Conservation (phyloP, 2,329 filamentous ascomycete species). For the Didymella keratinophila region DNA sequence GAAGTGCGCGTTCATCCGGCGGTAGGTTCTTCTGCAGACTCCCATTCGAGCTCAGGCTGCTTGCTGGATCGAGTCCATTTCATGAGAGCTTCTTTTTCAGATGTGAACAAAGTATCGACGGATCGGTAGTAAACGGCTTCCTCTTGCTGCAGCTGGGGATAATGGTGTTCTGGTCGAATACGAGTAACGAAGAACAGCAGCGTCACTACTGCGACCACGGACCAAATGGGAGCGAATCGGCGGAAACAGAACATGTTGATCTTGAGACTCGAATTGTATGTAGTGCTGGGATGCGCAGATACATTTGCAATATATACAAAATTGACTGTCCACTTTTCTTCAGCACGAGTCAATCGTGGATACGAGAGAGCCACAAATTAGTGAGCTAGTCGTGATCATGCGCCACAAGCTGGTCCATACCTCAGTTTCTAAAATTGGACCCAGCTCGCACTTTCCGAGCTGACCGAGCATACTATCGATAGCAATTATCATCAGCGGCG, state of each 20-base stretch:
- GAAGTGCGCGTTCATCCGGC: constrained; percentile 2
- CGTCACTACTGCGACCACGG: constrained; percentile 11
- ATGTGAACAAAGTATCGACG: constrained; percentile 16
- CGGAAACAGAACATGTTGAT: constrained; percentile 18
- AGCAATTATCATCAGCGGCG: constrained; percentile 4
- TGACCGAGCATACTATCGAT: constrained; percentile 16
- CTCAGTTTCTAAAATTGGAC: constrained; percentile 20
- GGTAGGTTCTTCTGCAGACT: constrained; percentile 7
- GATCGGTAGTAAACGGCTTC: constrained; percentile 17
- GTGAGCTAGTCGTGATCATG: constrained; percentile 11
- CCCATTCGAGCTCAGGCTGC: constrained; percentile 9
- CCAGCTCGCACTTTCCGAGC: constrained; percentile 16
- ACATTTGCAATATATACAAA: constrained; percentile 18
- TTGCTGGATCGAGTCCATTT: constrained; percentile 18
- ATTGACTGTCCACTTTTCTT: constrained; percentile 21
- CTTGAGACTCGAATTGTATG: neutral
- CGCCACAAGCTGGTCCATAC: constrained; percentile 17
- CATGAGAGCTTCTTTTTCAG: constrained; percentile 17
- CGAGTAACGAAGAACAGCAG: constrained; percentile 16
- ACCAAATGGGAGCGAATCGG: constrained; percentile 20
- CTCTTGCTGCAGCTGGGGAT: constrained; percentile 4
- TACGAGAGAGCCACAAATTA: constrained; percentile 17
- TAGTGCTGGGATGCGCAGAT: neutral
- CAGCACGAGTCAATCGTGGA: constrained; percentile 17
- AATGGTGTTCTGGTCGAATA: constrained; percentile 10